Conservation (phyloP, 176 grass and related monocot genomes). For the Thinopyrum elongatum region DNA sequence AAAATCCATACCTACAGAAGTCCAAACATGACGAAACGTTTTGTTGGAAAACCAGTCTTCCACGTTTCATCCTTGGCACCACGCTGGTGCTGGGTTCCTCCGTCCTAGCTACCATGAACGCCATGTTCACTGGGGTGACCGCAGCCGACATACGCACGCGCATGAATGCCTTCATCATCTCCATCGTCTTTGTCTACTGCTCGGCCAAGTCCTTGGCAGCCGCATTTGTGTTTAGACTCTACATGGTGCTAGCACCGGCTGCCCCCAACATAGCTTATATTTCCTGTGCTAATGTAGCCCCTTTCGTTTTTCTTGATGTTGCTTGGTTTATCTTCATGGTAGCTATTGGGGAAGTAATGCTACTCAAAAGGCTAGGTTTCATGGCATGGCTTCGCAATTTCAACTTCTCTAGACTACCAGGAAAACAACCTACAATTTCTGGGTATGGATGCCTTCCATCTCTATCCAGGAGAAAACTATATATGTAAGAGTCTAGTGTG, state of each 20-base stretch:
- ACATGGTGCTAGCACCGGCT: background rate
- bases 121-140: slow-evolving; percentile 44
- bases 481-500: too few species aligned
- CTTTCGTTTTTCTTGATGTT: background rate
- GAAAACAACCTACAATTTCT: background rate
- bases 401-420: background rate
- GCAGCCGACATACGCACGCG: slow-evolving; percentile 31
- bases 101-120: background rate
- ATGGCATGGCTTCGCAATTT: background rate
- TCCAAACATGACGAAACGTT: too few species aligned
- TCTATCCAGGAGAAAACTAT: background rate
- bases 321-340: background rate
- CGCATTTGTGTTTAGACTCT: background rate
- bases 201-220: background rate
- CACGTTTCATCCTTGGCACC: slow-evolving; percentile 6
- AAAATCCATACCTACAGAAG: too few species aligned
- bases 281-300: background rate
- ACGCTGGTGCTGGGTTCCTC: slow-evolving; percentile 47
- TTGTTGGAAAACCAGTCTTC: slow-evolving; percentile 28
- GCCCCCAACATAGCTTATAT: background rate
- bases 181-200: slow-evolving; percentile 2
- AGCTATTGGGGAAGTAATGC: background rate
- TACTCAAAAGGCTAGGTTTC: background rate
- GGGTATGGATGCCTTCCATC: background rate
- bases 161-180: slow-evolving; percentile 16